phyloP scores from a whole-genome alignment of 2,329 filamentous ascomycete genomes.

The Diplodia mutila region DNA sequence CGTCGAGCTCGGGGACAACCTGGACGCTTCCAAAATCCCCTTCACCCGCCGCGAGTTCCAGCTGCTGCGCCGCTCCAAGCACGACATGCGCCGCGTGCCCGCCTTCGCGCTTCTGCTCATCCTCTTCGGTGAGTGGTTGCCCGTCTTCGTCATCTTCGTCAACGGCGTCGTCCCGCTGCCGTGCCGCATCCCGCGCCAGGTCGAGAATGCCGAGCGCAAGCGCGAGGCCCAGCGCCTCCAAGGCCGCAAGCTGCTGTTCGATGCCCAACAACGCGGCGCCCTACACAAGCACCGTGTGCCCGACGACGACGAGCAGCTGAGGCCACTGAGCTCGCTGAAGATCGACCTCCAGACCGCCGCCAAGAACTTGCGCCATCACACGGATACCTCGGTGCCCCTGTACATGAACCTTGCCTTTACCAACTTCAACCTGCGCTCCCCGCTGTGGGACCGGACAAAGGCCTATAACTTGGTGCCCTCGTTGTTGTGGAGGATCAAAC shows the following conservation, averaged over 20 bases:
- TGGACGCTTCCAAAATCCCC: background rate
- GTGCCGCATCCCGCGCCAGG: constrained; percentile 80
- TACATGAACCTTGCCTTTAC: constrained; percentile 35
- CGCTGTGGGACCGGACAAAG: constrained; percentile 46
- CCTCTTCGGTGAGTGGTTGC: constrained; percentile 84
- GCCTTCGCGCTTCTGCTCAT: constrained; percentile 76
- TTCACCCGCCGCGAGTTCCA: constrained; percentile 71
- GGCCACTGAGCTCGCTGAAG: background rate
- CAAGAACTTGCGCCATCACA: constrained; percentile 33
- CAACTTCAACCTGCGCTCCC: constrained; percentile 47
- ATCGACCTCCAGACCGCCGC: background rate
- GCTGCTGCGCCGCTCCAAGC: constrained; percentile 66
- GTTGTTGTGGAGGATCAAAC: constrained; percentile 57
- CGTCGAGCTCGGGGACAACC: background rate
- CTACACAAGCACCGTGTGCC: background rate
- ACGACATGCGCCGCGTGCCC: constrained; percentile 78
- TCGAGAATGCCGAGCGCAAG: constrained; percentile 38
- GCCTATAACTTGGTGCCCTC: constrained; percentile 54
- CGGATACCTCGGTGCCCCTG: constrained; percentile 23
- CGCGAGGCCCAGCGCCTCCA: constrained; percentile 5
- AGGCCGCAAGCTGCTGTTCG: background rate
- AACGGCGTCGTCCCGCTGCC: constrained; percentile 75
- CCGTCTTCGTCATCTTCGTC: constrained; percentile 73
- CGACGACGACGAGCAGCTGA: background rate
- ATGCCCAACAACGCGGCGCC: background rate